Base-by-base conservation (phyloP, 305 asterid genomes). In the Solanum aculeatissimum region DNA sequence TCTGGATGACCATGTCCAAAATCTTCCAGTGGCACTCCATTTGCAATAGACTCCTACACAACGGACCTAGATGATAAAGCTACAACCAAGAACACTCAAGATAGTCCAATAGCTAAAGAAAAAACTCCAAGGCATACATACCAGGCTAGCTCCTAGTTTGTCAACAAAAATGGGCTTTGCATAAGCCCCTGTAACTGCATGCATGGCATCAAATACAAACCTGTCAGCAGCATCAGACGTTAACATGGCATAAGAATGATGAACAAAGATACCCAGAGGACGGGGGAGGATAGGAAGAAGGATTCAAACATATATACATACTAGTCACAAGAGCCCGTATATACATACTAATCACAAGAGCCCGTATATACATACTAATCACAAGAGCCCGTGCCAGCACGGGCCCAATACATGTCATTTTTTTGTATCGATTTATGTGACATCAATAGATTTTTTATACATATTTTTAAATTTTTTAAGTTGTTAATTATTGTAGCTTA, bases 1-100 rank as follows among this genome's bases (percentile, higher is more conserved):
- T 97, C 99, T 68, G 99, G 99, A 92, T 97, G 99, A 70, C 99
- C 99, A 71, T 97, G 98, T 51, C 98, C 99, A 87, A 97, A 97
- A 90, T 97, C 98, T 89, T 95, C 99, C 66, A 92, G 88, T 6
- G 99, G 99, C 89, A 94, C 94, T 83, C 98, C 99, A 69, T 97
- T 97, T 35, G 84, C 74, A 83, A 97, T 91, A 66, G 96, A 93
- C 84, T 92, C 95, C 99, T 97, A 85, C 84, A 86, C 29, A 71
- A 70, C 32, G 54, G 49, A 75, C 88, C 54, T 25, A 66, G 71
- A 43, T 65, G 55, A 82, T 65, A 19, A 80, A 18, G 60, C 85
- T 86, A 65, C 43, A 77, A 68, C 77, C 82, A 65, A 45, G 58
- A 82, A 54, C 51, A 47, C 13, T 1, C 29, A 83, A 57, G 79